Conservation (phyloP, 495 filamentous ascomycete species). For the Aspergillus sparsus region DNA sequence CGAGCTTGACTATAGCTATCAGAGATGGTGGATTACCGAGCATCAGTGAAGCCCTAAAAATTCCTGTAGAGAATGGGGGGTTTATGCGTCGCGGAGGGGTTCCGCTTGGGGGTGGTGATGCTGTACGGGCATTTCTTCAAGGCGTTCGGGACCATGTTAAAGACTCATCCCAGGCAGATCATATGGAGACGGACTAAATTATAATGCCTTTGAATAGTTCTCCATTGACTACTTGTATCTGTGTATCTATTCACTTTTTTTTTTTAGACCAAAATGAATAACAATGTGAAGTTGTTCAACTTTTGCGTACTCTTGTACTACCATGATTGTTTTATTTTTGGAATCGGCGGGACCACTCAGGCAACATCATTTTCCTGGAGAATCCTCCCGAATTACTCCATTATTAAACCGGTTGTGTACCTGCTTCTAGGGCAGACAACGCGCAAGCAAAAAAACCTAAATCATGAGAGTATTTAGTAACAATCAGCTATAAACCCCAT, state of each 20-base stretch:
- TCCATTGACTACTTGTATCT: not conserved
- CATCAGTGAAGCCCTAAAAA: slow-evolving; percentile 79
- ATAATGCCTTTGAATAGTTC: not conserved
- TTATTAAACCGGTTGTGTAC: slow-evolving; percentile 3
- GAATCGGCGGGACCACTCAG: slow-evolving; percentile 14
- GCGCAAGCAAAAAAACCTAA: not conserved
- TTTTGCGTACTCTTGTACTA: not conserved
- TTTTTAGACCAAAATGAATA: slow-evolving; percentile 11
- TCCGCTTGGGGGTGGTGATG: slow-evolving; percentile 84
- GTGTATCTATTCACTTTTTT: slow-evolving; percentile 9
- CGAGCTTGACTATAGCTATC: slow-evolving; percentile 81
- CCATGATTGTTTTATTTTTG: slow-evolving; percentile 22
- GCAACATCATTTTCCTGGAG: slow-evolving; percentile 14
- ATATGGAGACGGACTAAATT: slow-evolving; percentile 53
- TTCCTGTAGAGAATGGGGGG: slow-evolving; percentile 80
- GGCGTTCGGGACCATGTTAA: slow-evolving; percentile 78
- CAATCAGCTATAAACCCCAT: too few species aligned
- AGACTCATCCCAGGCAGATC: slow-evolving; percentile 37
- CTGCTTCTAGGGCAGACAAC: slow-evolving; percentile 14
- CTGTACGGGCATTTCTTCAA: slow-evolving; percentile 85
- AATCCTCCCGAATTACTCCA: not conserved
- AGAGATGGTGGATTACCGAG: slow-evolving; percentile 90
- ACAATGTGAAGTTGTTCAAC: not conserved
- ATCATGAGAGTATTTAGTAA: not conserved
- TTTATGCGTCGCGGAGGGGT: slow-evolving; percentile 69